Conservation (phyloP, 495 filamentous ascomycete genomes). For the Talaromyces wortmannii region DNA sequence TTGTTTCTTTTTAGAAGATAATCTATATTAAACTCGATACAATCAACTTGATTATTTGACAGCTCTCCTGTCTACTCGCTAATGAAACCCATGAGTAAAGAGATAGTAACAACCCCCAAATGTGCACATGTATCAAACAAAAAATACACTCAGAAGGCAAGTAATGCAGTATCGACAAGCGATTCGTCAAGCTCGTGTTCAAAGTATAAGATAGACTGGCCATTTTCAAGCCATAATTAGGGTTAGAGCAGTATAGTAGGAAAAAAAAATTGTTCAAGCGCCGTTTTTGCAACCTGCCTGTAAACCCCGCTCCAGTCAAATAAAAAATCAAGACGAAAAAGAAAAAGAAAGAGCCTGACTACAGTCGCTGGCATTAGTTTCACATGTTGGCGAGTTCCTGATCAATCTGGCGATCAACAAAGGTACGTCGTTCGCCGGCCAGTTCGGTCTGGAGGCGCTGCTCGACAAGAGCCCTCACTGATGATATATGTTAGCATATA, state of each 20-base stretch:
- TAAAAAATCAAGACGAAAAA: conserved; percentile 9
- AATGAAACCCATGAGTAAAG: conserved; percentile 4
- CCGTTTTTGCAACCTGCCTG: conserved; percentile 2
- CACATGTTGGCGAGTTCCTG: conserved; percentile 91
- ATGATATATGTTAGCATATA: conserved; percentile 4
- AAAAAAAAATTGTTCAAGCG: conserved; percentile 1
- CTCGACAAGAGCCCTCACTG: conserved; percentile 81
- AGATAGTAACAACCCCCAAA: conserved; percentile 8
- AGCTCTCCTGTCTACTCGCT: not conserved
- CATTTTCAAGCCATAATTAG: conserved; percentile 1
- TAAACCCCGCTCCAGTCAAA: conserved; percentile 10
- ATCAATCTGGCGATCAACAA: conserved; percentile 89
- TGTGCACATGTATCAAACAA: conserved; percentile 6
- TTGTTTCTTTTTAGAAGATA: not conserved
- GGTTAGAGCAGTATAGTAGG: not conserved
- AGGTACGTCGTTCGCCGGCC: conserved; percentile 70
- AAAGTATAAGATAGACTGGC: conserved; percentile 10
- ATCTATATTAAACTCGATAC: not conserved
- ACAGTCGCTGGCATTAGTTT: conserved; percentile 8
- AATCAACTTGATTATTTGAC: too few species aligned
- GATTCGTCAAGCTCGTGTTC: conserved; percentile 4
- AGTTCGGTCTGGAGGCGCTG: conserved; percentile 85
- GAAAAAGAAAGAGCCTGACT: conserved; percentile 1
- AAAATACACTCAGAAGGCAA: conserved; percentile 10
- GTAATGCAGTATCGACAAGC: conserved; percentile 13